phyloP scores from a whole-genome alignment of 805 yeast species.

The Saccharomycopsis schoenii region DNA sequence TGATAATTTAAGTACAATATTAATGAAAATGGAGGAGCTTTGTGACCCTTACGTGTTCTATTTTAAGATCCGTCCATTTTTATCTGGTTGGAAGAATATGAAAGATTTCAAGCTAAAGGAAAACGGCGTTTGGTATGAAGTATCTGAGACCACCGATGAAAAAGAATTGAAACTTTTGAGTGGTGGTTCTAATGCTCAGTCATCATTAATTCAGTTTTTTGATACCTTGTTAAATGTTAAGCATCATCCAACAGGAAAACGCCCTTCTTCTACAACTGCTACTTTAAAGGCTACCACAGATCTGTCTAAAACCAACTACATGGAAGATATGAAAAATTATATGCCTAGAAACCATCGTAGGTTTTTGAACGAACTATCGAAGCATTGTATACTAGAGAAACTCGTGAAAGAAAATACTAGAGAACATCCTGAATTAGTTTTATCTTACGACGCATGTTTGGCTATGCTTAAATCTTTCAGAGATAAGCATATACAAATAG shows the following conservation, averaged over 20 bases:
- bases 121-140: conserved; percentile 65
- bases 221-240: conserved; percentile 69
- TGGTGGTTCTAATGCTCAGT: conserved; percentile 94
- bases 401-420: conserved; percentile 41
- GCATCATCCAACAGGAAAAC: conserved; percentile 69
- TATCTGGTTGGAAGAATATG: conserved; percentile 96
- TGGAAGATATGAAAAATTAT: conserved; percentile 75
- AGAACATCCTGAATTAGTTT: conserved; percentile 43
- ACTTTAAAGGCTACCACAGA: conserved; percentile 19
- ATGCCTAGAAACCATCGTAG: conserved; percentile 85
- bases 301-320: conserved; percentile 37
- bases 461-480: conserved; percentile 84
- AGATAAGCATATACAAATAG: conserved; percentile 89
- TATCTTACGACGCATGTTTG: conserved; percentile 79
- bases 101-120: conserved; percentile 67
- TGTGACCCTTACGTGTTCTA: conserved; percentile 92
- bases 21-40: conserved; percentile 83
- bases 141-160: conserved; percentile 14
- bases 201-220: conserved; percentile 78
- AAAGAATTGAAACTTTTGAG: conserved; percentile 25
- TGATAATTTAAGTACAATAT: conserved; percentile 59
- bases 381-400: conserved; percentile 44
- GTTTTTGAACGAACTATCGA: conserved; percentile 53
- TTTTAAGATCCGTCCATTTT: conserved; percentile 73
- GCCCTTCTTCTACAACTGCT: conserved; percentile 26